A percentile compares a stretch with the other conserved stretches of the same genome.
Evolutionary conservation across 2,329 filamentous ascomycete genomes (phyloP).

Genomic region (Botrytis tulipae): DNA sequence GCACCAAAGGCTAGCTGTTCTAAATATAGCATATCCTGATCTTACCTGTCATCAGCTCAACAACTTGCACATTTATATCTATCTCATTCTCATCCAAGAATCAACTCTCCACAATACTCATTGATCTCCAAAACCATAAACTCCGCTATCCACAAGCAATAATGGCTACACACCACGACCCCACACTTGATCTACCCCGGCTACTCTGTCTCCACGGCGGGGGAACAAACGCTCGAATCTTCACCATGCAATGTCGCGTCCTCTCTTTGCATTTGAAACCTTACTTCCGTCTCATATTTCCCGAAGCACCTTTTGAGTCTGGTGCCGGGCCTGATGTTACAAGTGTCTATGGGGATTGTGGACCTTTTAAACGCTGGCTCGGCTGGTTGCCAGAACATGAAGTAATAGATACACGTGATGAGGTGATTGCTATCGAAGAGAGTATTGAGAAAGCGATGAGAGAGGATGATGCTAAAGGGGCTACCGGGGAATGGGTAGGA

Average conservation of each 20-base stretch:
- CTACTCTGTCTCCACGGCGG: slow-evolving; percentile 82
- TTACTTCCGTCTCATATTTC: slow-evolving; percentile 69
- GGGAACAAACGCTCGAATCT: slow-evolving; percentile 69
- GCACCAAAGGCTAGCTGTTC: slow-evolving; percentile 5
- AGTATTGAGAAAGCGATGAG: slow-evolving; percentile 49
- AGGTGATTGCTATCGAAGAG: slow-evolving; percentile 44
- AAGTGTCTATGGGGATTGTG: slow-evolving; percentile 62
- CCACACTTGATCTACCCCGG: slow-evolving; percentile 48
- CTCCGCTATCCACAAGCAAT: background rate
- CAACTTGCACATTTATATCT: background rate
- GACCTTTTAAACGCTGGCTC: slow-evolving; percentile 64
- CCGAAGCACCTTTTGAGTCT: slow-evolving; percentile 65
- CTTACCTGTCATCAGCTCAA: background rate
- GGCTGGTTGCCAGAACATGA: slow-evolving; percentile 61
- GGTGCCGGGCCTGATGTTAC: slow-evolving; percentile 59
- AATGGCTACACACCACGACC: slow-evolving; percentile 9
- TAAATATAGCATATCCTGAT: background rate
- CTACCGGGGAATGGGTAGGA: slow-evolving; percentile 54
- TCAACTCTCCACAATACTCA: background rate
- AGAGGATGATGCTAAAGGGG: slow-evolving; percentile 49
- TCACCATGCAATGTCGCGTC: slow-evolving; percentile 64
- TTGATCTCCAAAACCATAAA: background rate
- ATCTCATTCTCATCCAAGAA: background rate
- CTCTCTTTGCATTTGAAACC: slow-evolving; percentile 11
- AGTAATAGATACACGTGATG: slow-evolving; percentile 43